Conservation (phyloP, 441 rosid genomes). For the Geranium incanum region DNA sequence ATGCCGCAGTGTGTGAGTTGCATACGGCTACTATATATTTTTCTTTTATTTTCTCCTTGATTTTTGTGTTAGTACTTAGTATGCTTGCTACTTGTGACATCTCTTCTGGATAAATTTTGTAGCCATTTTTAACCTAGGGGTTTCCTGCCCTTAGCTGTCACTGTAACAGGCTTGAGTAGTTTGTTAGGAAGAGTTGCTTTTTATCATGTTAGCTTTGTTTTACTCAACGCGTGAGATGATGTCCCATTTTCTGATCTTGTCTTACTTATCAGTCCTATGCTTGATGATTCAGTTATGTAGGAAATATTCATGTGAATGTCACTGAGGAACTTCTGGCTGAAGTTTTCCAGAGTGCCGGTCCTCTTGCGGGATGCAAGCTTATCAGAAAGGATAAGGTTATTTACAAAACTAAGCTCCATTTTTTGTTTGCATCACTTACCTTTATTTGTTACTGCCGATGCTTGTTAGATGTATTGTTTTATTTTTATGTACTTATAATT, state of each 20-base stretch:
- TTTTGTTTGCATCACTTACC: not conserved
- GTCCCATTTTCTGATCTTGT: slow-evolving; percentile 17
- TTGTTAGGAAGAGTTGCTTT: not conserved
- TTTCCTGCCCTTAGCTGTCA: not conserved
- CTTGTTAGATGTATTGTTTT: not conserved
- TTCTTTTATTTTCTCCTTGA: slow-evolving; percentile 15
- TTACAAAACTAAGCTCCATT: not conserved
- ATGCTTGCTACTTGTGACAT: not conserved
- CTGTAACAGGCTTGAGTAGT: not conserved
- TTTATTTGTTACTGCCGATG: not conserved
- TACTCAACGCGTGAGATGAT: not conserved
- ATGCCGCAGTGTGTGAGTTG: slow-evolving; percentile 99
- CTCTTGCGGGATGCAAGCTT: slow-evolving; percentile 89
- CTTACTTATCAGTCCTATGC: slow-evolving; percentile 25
- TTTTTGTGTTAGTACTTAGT: not conserved
- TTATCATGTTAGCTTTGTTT: not conserved
- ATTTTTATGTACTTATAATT: not conserved
- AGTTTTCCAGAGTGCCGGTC: slow-evolving; percentile 93
- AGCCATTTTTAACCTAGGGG: too few relatives aligned
- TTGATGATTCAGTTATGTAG: slow-evolving; percentile 77
- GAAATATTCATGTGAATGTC: slow-evolving; percentile 83
- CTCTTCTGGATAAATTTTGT: not conserved
- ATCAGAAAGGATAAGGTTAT: slow-evolving; percentile 81
- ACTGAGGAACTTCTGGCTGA: slow-evolving; percentile 90
- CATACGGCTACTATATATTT: too few relatives aligned